phyloP scores from a whole-genome alignment of 2,329 filamentous ascomycete genomes.

The Herpotrichia juniperi region DNA sequence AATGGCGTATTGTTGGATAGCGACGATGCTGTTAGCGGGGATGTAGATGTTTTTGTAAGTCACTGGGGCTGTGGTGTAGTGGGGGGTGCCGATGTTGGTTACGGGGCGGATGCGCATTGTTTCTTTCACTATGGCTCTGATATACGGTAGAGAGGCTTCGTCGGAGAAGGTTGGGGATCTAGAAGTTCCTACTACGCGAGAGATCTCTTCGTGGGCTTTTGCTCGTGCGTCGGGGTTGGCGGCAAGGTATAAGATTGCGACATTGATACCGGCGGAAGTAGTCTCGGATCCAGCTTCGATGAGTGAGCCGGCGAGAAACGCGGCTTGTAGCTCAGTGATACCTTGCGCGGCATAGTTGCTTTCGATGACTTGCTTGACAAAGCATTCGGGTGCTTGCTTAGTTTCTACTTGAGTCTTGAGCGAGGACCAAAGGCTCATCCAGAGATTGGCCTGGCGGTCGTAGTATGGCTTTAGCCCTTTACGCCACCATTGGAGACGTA shows the following conservation, averaged over 20 bases:
- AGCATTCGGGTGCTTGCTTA: slow-evolving; percentile 41
- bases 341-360: slow-evolving; percentile 46
- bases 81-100: slow-evolving; percentile 42
- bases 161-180: slow-evolving; percentile 50
- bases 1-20: slow-evolving; percentile 34
- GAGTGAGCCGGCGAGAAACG: slow-evolving; percentile 42
- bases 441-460: slow-evolving; percentile 39
- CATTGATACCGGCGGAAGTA: slow-evolving; percentile 45
- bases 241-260: slow-evolving; percentile 35
- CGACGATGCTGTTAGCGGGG: slow-evolving; percentile 47
- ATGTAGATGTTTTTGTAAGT: slow-evolving; percentile 51
- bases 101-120: slow-evolving; percentile 52
- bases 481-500: slow-evolving; percentile 38
- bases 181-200: slow-evolving; percentile 16
- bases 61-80: slow-evolving; percentile 44
- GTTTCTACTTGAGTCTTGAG: slow-evolving; percentile 39
- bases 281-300: slow-evolving; percentile 51
- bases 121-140: slow-evolving; percentile 46
- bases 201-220: slow-evolving; percentile 32
- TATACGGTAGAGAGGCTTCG: slow-evolving; percentile 48
- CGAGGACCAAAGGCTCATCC: slow-evolving; percentile 38
- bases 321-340: slow-evolving; percentile 42
- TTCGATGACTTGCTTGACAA: slow-evolving; percentile 42
- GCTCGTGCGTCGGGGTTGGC: slow-evolving; percentile 24
- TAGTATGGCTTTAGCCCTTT: slow-evolving; percentile 32